These are phyloP conservation scores for Gastrolobium bilobum DNA, from an alignment of 306 rosid genomes.

Conservation along the genomic window DNA sequence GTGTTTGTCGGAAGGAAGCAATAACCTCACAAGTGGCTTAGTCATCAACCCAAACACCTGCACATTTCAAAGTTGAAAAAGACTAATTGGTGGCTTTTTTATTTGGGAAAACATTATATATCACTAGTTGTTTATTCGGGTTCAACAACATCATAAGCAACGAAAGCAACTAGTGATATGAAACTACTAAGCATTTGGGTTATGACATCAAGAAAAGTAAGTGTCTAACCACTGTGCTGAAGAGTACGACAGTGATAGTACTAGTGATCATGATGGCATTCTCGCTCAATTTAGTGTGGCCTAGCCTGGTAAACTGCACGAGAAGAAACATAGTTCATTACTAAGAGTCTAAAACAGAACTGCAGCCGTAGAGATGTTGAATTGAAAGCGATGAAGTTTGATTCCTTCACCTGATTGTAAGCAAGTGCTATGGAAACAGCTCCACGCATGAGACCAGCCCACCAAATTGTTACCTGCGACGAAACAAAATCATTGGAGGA, in stretches of 20 bases:
- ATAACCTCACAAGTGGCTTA: slow-evolving; percentile 84
- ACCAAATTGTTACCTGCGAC: slow-evolving; percentile 90
- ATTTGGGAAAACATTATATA: slow-evolving; percentile 3
- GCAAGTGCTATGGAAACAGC: slow-evolving; percentile 98
- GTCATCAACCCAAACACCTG: slow-evolving; percentile 97
- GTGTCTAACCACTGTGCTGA: slow-evolving; percentile 91
- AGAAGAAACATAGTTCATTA: slow-evolving; percentile 27
- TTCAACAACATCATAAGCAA: background rate
- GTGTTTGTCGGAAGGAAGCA: slow-evolving; percentile 78
- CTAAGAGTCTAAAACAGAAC: background rate
- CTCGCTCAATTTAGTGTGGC: slow-evolving; percentile 73
- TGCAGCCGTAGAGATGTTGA: background rate
- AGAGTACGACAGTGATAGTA: slow-evolving; percentile 95
- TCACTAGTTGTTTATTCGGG: background rate
- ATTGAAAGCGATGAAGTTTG: slow-evolving; percentile 38
- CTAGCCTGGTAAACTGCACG: slow-evolving; percentile 84
- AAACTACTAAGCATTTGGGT: background rate
- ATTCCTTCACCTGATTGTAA: slow-evolving; percentile 81
- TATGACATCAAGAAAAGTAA: slow-evolving; percentile 5
- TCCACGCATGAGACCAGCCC: slow-evolving; percentile 99
- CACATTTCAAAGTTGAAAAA: slow-evolving; percentile 43
- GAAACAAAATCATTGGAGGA: slow-evolving; percentile 25
- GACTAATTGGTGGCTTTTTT: slow-evolving; percentile 20
- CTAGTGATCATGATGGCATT: slow-evolving; percentile 96
- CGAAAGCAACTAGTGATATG: slow-evolving; percentile 4